A percentile compares a stretch with the other conserved stretches of the same genome.
These are phyloP conservation scores for Fennellomyces sp. DNA, from an alignment of 371 early-diverging fungal genomes.

Conservation along the genomic window DNA sequence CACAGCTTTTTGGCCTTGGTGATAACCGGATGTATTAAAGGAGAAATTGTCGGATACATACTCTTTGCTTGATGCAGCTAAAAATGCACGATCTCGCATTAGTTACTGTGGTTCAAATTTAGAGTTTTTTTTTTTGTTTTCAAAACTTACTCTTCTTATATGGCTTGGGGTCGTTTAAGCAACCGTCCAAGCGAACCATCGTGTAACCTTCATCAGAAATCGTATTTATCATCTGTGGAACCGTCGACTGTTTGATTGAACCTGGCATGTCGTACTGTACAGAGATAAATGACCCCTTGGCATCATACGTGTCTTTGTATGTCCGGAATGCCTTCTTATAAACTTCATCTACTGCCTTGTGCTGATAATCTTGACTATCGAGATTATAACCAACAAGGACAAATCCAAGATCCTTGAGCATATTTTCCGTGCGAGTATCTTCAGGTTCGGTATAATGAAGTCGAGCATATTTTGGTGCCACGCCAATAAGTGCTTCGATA, in stretches of 20 bases:
- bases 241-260: constrained; percentile 37
- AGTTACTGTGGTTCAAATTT: not conserved
- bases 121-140: not conserved
- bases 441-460: constrained; percentile 43
- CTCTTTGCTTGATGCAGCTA: constrained; percentile 29
- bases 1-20: constrained; percentile 40
- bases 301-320: constrained; percentile 53
- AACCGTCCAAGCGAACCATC: constrained; percentile 59
- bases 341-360: constrained; percentile 38
- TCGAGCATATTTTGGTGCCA: constrained; percentile 51
- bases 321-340: constrained; percentile 36
- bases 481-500: constrained; percentile 42
- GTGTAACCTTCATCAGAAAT: constrained; percentile 53
- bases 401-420: constrained; percentile 44
- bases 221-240: constrained; percentile 50
- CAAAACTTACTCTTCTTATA: constrained; percentile 43
- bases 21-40: constrained; percentile 43
- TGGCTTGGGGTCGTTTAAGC: constrained; percentile 53
- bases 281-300: constrained; percentile 52
- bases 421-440: constrained; percentile 40
- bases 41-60: constrained; percentile 43
- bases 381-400: constrained; percentile 52
- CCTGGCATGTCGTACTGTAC: constrained; percentile 55
- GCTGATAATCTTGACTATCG: constrained; percentile 50
- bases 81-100: too few relatives aligned